Percentiles rank a stretch among this genome's conserved stretches.
Evolutionary conservation across 1,139 yeast species (phyloP).

Genomic region (Ogataea hybrid): DNA sequence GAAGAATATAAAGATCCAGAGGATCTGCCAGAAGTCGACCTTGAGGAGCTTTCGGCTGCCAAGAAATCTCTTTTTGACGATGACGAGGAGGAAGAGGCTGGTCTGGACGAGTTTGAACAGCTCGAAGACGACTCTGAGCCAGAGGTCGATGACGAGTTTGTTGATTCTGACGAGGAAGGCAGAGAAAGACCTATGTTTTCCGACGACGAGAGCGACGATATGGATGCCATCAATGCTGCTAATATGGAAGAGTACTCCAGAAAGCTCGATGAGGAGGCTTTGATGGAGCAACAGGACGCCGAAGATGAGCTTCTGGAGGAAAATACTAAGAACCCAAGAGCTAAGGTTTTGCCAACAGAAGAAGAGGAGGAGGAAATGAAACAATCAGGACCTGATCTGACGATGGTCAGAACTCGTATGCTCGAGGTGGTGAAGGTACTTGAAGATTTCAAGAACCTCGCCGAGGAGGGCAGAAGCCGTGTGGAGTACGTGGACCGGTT

Average conservation of each 20-base stretch:
- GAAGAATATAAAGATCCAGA: slow-evolving; percentile 40
- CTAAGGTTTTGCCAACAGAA: slow-evolving; percentile 61
- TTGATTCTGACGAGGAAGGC: slow-evolving; percentile 46
- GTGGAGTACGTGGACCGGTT: slow-evolving; percentile 76
- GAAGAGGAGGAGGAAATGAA: slow-evolving; percentile 50
- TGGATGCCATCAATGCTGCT: slow-evolving; percentile 77
- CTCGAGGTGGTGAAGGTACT: slow-evolving; percentile 94
- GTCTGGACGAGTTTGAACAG: slow-evolving; percentile 29
- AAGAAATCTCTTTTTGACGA: slow-evolving; percentile 79
- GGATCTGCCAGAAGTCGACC: slow-evolving; percentile 60
- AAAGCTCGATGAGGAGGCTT: slow-evolving; percentile 69
- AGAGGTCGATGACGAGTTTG: slow-evolving; percentile 42
- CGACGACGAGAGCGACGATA: slow-evolving; percentile 75
- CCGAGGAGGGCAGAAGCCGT: slow-evolving; percentile 86
- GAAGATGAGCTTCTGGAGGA: slow-evolving; percentile 68
- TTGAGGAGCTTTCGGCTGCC: slow-evolving; percentile 60
- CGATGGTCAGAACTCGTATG: slow-evolving; percentile 87
- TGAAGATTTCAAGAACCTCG: slow-evolving; percentile 81
- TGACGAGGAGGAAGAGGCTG: slow-evolving; percentile 35
- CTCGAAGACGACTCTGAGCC: slow-evolving; percentile 20
- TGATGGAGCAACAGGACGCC: slow-evolving; percentile 72
- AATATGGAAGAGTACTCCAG: slow-evolving; percentile 82
- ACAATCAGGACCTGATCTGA: slow-evolving; percentile 67
- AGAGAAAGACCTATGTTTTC: slow-evolving; percentile 79
- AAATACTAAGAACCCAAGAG: slow-evolving; percentile 65